phyloP scores from a whole-genome alignment of 768 basidiomycete species.

The Kondoa subrosea region DNA sequence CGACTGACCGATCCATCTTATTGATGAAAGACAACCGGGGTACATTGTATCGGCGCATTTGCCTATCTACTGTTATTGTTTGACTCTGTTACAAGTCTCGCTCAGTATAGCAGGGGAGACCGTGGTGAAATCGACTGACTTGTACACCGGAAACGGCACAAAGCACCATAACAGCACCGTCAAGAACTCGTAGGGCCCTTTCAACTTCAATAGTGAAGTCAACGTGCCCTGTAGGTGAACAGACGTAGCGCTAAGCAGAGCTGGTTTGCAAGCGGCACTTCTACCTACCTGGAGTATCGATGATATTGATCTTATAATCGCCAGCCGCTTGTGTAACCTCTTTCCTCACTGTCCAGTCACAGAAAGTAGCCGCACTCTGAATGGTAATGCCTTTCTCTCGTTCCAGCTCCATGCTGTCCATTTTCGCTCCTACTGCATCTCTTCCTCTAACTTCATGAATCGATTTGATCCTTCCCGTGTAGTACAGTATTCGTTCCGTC shows the following conservation, averaged over 20 bases:
- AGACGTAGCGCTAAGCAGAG: background rate
- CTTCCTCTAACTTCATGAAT: slow-evolving; percentile 96
- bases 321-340: slow-evolving; percentile 44
- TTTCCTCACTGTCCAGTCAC: slow-evolving; percentile 57
- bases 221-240: slow-evolving; percentile 56
- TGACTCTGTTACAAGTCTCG: slow-evolving; percentile 47
- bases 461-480: slow-evolving; percentile 84
- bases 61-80: slow-evolving; percentile 95
- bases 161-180: slow-evolving; percentile 87
- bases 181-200: slow-evolving; percentile 82
- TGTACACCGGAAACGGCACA: slow-evolving; percentile 96
- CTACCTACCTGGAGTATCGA: slow-evolving; percentile 91
- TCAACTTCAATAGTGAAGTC: slow-evolving; percentile 99
- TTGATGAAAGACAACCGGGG: slow-evolving; percentile 93
- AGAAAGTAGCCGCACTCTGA: slow-evolving; percentile 95
- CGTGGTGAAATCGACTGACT: slow-evolving; percentile 39
- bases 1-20: slow-evolving; percentile 79
- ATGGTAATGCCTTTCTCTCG: slow-evolving; percentile 99
- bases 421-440: slow-evolving; percentile 94
- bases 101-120: background rate
- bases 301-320: slow-evolving; percentile 81
- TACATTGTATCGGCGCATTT: slow-evolving; percentile 93
- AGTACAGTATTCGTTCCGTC: slow-evolving; percentile 87
- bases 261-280: background rate
- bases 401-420: slow-evolving; percentile 99